A percentile compares a stretch with the other conserved stretches of the same genome.
These are phyloP conservation scores for Vitis hybrid DNA, from an alignment of 177 flowering plant species.

Conservation along the genomic window DNA sequence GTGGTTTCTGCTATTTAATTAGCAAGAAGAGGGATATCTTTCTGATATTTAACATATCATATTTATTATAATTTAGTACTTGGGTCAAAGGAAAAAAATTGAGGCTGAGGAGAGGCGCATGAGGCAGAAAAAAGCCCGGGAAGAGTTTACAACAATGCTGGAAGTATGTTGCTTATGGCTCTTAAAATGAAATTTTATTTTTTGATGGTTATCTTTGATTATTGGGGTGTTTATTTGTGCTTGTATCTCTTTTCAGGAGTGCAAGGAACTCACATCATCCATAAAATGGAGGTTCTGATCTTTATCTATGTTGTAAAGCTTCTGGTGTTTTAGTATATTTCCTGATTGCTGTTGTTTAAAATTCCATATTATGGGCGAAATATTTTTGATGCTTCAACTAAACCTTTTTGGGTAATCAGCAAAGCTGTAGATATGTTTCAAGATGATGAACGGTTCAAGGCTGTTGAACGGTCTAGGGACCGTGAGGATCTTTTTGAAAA, in stretches of 20 bases:
- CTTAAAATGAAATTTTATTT: neutral
- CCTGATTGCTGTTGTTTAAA: neutral
- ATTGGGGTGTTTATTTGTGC: conserved; percentile 1
- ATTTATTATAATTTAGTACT: conserved; percentile 45
- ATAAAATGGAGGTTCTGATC: conserved; percentile 79
- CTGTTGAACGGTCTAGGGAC: conserved; percentile 86
- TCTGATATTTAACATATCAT: neutral
- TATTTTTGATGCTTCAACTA: neutral
- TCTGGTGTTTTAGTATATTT: conserved; percentile 2
- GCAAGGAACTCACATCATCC: conserved; percentile 75
- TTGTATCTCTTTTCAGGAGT: conserved; percentile 55
- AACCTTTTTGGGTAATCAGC: conserved; percentile 32
- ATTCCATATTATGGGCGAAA: neutral
- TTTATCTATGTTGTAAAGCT: neutral
- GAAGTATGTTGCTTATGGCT: conserved; percentile 49
- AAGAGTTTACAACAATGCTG: conserved; percentile 87
- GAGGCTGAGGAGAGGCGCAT: conserved; percentile 92
- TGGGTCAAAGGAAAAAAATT: conserved; percentile 79
- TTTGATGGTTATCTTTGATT: neutral
- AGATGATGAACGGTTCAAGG: conserved; percentile 90
- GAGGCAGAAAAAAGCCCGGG: conserved; percentile 81
- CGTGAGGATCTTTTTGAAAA: conserved; percentile 88
- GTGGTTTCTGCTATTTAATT: neutral
- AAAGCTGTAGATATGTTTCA: conserved; percentile 84
- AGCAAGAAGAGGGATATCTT: neutral